Base-by-base conservation (phyloP, 2,329 filamentous ascomycete species). In the Huntiella savannae region DNA sequence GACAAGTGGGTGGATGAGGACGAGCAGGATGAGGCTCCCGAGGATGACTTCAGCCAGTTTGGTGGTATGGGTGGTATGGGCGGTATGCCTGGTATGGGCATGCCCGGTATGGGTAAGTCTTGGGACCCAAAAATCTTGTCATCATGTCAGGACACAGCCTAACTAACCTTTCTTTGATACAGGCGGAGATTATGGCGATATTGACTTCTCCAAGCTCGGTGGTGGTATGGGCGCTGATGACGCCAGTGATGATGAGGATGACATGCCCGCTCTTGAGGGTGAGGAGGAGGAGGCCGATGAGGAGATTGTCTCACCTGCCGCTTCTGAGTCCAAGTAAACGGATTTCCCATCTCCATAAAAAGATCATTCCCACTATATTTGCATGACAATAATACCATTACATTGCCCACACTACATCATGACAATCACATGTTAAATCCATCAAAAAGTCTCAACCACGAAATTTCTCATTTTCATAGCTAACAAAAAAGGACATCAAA, bases 1-100 rank as follows among this genome's bases (percentile, higher is more conserved):
- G 87, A 95, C 70, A 95, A 94, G 81, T 95, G 87, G 87, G 83
- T 94, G 58, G 87, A 95, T 56, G 85, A 95, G 75, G 87, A 98
- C 60, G 91, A 98, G 75, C 91, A 98, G 70, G 82, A 96, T 59
- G 86, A 85, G 64, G 79, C 75, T 50, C 69, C 75, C 42, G 86
- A 93, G 48, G 87, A 94, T 63, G 87, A 94, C 63, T 65, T 78
- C 55, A 74, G 72, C 53, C 70, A 77, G 60, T 77, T 75, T 55
- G 75, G 71, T 49, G 75, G 75, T 53, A 82, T 77, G 74, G 71
- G 65, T 48, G 70, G 70, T 52, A 67, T 59, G 65, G 53, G 50
- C 7, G 53, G 53, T 16, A 55, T 55, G 55, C 50, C 49, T 35
- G 53, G 49, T 43, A 76, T 77, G 68, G 75, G 73, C 53, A 80